Evolutionary conservation across 208 protist genomes (phyloP).

Genomic region (Acanthamoeba lenticulata): DNA sequence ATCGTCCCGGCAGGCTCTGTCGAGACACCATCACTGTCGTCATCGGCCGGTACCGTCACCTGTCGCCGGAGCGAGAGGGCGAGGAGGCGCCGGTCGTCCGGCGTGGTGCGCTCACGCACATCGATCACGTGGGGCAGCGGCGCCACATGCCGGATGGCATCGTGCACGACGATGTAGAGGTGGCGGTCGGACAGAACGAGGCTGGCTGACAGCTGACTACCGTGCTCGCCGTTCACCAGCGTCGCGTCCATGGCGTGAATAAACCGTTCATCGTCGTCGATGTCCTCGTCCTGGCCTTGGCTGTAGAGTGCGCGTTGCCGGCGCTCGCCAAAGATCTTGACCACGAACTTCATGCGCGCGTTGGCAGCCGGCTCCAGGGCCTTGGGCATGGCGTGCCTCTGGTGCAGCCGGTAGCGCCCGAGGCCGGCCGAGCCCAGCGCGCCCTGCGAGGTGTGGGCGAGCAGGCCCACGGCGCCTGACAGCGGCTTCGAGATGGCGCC

Average conservation of each 20-base stretch:
- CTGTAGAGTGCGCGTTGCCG: not conserved
- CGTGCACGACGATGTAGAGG: not conserved
- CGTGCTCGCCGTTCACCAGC: not conserved
- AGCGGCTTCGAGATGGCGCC: constrained; percentile 63
- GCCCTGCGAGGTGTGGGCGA: constrained; percentile 49
- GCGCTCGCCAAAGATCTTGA: not conserved
- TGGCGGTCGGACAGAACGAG: not conserved
- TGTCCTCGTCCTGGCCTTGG: not conserved
- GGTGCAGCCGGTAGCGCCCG: constrained; percentile 25
- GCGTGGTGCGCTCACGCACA: not conserved
- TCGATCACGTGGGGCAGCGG: not conserved
- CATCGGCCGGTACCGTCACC: too few species aligned
- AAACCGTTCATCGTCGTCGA: not conserved
- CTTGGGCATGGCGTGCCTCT: constrained; percentile 40
- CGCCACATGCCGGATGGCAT: not conserved
- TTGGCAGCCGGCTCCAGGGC: not conserved
- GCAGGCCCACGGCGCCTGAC: constrained; percentile 32
- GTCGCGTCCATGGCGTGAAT: constrained; percentile 23
- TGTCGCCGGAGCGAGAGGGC: not conserved
- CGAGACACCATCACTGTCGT: too few species aligned
- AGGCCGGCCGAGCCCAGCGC: constrained; percentile 11
- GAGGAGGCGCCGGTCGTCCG: constrained; percentile 6
- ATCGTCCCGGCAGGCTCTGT: not conserved
- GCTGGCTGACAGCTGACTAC: not conserved
- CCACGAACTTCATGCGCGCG: not conserved